Conservation (phyloP, 2,329 filamentous ascomycete species). For the Aureobasidium musti region DNA sequence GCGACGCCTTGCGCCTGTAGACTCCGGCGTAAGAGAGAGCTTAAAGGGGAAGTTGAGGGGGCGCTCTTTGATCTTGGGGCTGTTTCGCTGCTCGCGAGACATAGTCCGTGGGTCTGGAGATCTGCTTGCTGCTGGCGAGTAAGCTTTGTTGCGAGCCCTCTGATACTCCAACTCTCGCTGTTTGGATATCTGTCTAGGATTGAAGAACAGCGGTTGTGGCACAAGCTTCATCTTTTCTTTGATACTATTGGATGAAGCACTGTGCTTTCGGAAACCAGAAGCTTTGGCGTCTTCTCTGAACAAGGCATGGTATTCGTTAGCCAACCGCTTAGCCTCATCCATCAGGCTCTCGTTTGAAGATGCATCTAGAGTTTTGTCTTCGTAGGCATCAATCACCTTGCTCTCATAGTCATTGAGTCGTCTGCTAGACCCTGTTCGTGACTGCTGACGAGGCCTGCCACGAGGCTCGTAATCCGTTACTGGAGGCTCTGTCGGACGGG, state of each 20-base stretch:
- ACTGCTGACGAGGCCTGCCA: slow-evolving; percentile 8
- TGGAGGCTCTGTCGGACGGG: neutral
- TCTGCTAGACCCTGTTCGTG: neutral
- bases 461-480: slow-evolving; percentile 2
- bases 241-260: slow-evolving; percentile 6
- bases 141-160: neutral
- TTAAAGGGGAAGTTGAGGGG: slow-evolving; percentile 4
- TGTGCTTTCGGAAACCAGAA: neutral
- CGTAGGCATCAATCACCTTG: neutral
- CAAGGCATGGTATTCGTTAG: slow-evolving; percentile 37
- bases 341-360: slow-evolving; percentile 31
- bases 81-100: neutral
- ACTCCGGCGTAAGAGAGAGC: slow-evolving; percentile 14
- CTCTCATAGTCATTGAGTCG: slow-evolving; percentile 1
- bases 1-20: slow-evolving; percentile 22
- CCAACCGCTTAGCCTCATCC: slow-evolving; percentile 30
- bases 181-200: slow-evolving; percentile 17
- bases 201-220: slow-evolving; percentile 39
- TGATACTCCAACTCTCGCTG: slow-evolving; percentile 17
- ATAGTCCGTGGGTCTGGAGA: neutral
- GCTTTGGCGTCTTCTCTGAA: slow-evolving; percentile 33
- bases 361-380: neutral
- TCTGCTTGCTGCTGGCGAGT: neutral
- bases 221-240: slow-evolving; percentile 38
- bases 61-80: neutral